These are phyloP conservation scores for Pseudonitzschia delicatissima DNA, from an alignment of 108 stramenopile genomes.

Conservation along the genomic window DNA sequence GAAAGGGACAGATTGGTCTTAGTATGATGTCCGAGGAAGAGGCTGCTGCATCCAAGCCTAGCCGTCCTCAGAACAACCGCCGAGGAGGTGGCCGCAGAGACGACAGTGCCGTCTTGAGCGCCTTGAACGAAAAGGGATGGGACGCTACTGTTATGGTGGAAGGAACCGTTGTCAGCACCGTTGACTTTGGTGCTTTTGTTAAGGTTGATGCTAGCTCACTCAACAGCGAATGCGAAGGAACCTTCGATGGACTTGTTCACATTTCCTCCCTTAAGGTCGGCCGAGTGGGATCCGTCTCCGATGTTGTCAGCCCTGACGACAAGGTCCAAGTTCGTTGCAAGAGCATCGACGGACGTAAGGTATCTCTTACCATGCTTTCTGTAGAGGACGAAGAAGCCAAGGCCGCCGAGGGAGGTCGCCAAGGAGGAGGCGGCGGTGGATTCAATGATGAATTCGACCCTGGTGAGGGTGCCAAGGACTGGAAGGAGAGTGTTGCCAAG, in stretches of 20 bases:
- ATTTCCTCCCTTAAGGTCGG: conserved; percentile 75
- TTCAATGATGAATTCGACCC: conserved; percentile 19
- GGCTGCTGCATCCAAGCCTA: conserved; percentile 41
- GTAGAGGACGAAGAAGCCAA: conserved; percentile 75
- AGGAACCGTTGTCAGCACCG: conserved; percentile 84
- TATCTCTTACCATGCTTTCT: conserved; percentile 79
- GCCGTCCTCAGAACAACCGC: conserved; percentile 25
- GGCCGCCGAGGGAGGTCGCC: conserved; percentile 10
- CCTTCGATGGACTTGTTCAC: conserved; percentile 86
- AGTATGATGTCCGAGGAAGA: conserved; percentile 79
- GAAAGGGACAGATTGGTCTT: conserved; percentile 86
- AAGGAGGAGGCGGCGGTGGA: conserved; percentile 1
- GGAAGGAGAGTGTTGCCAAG: conserved; percentile 67
- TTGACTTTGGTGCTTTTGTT: conserved; percentile 93
- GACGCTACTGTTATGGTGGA: conserved; percentile 75
- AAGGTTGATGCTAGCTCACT: conserved; percentile 74
- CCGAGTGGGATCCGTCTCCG: conserved; percentile 52
- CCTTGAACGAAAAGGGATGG: conserved; percentile 75
- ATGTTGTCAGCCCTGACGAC: conserved; percentile 64
- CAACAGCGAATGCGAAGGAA: conserved; percentile 66
- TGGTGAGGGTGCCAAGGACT: conserved; percentile 70
- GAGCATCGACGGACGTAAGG: conserved; percentile 60
- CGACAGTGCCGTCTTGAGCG: conserved; percentile 54
- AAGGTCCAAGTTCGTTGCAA: conserved; percentile 82
- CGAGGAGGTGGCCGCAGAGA: conserved; percentile 37